Evolutionary conservation across 2,329 filamentous ascomycete species (phyloP), one percentile per base, ranked within the genome.

Genomic region (Aureobasidium sp.): DNA sequence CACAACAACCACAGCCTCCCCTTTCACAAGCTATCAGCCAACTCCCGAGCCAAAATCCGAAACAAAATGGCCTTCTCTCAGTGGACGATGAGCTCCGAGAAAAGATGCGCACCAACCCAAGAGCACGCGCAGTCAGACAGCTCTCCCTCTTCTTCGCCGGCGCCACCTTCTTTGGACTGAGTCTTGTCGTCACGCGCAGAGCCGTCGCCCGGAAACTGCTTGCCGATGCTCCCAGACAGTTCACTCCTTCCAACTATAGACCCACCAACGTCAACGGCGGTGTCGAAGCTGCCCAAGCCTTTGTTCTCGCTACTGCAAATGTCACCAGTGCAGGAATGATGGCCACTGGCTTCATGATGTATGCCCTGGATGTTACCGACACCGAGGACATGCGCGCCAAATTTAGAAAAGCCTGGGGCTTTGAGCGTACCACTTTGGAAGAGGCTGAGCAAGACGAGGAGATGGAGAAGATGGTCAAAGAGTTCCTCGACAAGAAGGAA

Each of bases 291-390:
- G 76, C 88, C 37, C 89, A 96, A 74, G 93, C 93, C 0, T 78
- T 99, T 24, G 89, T 87, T 53, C 78, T 97, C 39, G 94, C 93
- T 0, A 96, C 92, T 0, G 81, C 97, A 67, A 96, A 96, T 68
- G 90, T 94, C 14, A 70, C 86, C 35, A 89, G 86, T 68, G 83
- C 94, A 54, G 86, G 82, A 0, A 85, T 96, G 72, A 85, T 95
- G 81, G 75, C 82, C 9, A 81, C 84, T 0, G 94, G 93, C 3
- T 91, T 88, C 0, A 73, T 86, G 12, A 79, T 90, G 64, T 96
- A 88, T 81, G 86, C 84, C 0, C 84, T 94, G 64, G 88, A 97
- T 72, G 83, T 97, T 39, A 75, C 74, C 31, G 76, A 75, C 35
- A 40, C 78, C 40, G 73, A 74, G 60, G 78, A 81, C 85, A 85